Conservation (phyloP, 2,329 filamentous ascomycete genomes). For the Coniochaeta prunicola region DNA sequence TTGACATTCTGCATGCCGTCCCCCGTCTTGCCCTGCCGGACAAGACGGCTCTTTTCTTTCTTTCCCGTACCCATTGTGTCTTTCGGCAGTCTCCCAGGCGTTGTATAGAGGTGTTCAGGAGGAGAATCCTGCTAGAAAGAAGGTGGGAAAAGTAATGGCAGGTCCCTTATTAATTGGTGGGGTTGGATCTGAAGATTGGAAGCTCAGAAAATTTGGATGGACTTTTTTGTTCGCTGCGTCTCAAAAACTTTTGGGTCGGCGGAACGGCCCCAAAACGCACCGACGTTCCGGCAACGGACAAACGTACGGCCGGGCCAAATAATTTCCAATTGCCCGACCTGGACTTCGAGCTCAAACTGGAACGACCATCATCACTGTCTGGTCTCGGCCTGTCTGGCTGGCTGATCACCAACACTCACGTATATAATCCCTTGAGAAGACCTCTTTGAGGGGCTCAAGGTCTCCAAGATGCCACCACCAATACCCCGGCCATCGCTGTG, state of each 20-base stretch:
- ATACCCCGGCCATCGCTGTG: constrained; percentile 15
- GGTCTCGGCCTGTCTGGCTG: neutral
- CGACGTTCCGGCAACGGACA: neutral
- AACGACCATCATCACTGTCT: constrained; percentile 5
- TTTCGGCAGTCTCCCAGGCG: constrained; percentile 8
- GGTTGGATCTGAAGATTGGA: constrained; percentile 1
- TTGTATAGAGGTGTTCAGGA: constrained; percentile 15
- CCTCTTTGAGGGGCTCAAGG: neutral
- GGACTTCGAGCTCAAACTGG: neutral
- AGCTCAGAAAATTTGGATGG: constrained; percentile 2
- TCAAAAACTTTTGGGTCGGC: neutral
- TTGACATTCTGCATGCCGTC: constrained; percentile 91
- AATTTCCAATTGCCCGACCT: neutral
- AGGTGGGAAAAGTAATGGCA: neutral
- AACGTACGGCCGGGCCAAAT: neutral
- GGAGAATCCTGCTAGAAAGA: neutral
- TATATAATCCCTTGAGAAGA: neutral
- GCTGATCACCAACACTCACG: neutral
- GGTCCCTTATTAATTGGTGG: neutral
- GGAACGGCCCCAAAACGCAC: neutral
- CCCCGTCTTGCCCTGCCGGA: constrained; percentile 74
- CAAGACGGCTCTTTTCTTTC: constrained; percentile 79
- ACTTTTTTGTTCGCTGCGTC: neutral
- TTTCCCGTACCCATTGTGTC: constrained; percentile 75
- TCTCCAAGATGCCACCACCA: constrained; percentile 16